phyloP scores from a whole-genome alignment of 352 stramenopile genomes.

The Globisporangium splendens region DNA sequence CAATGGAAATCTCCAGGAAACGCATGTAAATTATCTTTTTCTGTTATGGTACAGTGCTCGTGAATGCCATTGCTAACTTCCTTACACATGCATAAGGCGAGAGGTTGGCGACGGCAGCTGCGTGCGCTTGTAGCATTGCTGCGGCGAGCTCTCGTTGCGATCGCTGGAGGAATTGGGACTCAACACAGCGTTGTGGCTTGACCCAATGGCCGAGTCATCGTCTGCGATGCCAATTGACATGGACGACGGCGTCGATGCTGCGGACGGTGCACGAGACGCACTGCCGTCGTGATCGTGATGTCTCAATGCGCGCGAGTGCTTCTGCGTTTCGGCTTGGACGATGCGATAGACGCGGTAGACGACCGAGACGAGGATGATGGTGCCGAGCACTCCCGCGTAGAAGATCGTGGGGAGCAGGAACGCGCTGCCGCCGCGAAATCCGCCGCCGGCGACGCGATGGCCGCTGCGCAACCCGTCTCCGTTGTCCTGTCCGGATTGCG shows the following conservation, averaged over 20 bases:
- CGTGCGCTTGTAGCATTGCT: constrained; percentile 56
- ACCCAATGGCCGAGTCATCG: neutral
- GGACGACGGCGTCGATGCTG: constrained; percentile 11
- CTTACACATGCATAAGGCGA: constrained; percentile 28
- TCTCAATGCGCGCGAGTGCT: constrained; percentile 17
- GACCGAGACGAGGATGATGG: constrained; percentile 37
- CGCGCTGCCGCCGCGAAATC: constrained; percentile 4
- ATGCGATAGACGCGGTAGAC: constrained; percentile 54
- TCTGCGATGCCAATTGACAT: constrained; percentile 5
- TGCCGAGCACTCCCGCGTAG: constrained; percentile 46
- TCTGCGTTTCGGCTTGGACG: constrained; percentile 35
- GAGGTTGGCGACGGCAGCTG: constrained; percentile 38
- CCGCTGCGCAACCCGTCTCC: constrained; percentile 9
- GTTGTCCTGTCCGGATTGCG: constrained; percentile 5
- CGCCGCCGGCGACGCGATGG: neutral
- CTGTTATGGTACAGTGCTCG: neutral
- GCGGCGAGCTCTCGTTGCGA: constrained; percentile 22
- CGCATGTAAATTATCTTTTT: too few species aligned
- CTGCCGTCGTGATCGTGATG: constrained; percentile 4
- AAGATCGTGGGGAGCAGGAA: constrained; percentile 49
- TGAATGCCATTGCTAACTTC: neutral
- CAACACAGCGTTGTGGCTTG: constrained; percentile 14
- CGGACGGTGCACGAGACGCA: constrained; percentile 1
- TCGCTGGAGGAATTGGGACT: constrained; percentile 19
- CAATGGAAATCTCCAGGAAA: too few species aligned